Evolutionary conservation across 2,329 filamentous ascomycete genomes (phyloP), one percentile per base, ranked within the genome.

Genomic region (Scedosporium apiospermum): DNA sequence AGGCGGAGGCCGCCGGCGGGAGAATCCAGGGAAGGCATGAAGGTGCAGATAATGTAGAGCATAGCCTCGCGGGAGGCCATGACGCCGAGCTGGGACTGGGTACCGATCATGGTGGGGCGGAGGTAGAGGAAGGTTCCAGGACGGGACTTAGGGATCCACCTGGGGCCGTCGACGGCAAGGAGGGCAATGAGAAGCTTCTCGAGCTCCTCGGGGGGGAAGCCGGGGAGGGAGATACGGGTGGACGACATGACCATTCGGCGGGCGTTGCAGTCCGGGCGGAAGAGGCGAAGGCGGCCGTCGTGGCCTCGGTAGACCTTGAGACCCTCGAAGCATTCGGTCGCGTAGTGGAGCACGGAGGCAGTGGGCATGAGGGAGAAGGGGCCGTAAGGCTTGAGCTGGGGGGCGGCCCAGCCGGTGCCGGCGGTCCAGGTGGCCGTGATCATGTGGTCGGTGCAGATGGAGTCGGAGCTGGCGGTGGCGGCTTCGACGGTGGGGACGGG

Each of bases 251-350:
- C 77, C 73, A 85, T 86, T 67, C 90, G 86, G 66, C 80, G 78
- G 69, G 85, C 84, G 75, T 93, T 93, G 71, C 84, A 81, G 67
- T 87, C 78, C 0, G 89, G 88, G n/a, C 90, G 86, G 82, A 93
- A 93, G 63, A 93, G 78, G 64, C 90, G 87, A 62, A 93, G 81
- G 69, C 82, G 83, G 68, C 87, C 88, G 72, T 93, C 89, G 67
- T 82, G 82, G 63, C 91, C 91, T 60, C 91, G 87, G 80, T 91
- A 96, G 60, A 86, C 84, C 76, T 96, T 96, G 69, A 83, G 76
- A 12, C 91, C 91, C 76, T 96, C 91, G 77, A 96, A 96, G 75
- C 91, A 96, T 75, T 93, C 89, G 58, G 91, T 96, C 10, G 91
- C 91, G 76, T 96, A 96, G 80, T 96, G 91, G 64, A 96, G 82